phyloP scores from a whole-genome alignment of 352 stramenopile genomes.

The Pythium insidiosum region DNA sequence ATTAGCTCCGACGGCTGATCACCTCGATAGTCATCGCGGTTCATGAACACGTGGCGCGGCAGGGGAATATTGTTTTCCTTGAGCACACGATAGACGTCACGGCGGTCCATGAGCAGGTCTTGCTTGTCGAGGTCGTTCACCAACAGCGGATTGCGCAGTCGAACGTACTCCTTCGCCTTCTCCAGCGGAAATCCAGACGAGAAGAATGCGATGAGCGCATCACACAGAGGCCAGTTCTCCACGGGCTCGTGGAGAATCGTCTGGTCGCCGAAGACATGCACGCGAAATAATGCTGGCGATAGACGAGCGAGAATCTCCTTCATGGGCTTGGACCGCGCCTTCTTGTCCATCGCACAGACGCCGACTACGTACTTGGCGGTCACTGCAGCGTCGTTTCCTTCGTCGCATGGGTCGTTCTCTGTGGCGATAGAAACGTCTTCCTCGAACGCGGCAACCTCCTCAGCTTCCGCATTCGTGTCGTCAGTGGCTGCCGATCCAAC shows the following conservation, averaged over 20 bases:
- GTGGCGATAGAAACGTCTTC: too few species aligned
- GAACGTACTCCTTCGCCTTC: constrained; percentile 96
- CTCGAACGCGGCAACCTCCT: not conserved
- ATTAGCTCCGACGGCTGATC: constrained; percentile 24
- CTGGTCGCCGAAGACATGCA: constrained; percentile 97
- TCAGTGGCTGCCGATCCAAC: too few species aligned
- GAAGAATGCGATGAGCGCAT: constrained; percentile 99
- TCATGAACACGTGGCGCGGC: constrained; percentile 93
- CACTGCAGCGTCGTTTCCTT: not conserved
- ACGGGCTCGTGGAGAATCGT: constrained; percentile 93
- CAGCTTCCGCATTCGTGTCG: not conserved
- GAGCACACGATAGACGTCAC: constrained; percentile 93
- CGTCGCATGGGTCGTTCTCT: not conserved
- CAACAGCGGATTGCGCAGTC: constrained; percentile 90
- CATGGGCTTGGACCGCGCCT: constrained; percentile 94
- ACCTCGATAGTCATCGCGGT: constrained; percentile 86
- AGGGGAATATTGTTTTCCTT: constrained; percentile 91
- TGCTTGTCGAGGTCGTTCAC: constrained; percentile 98
- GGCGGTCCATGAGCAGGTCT: constrained; percentile 91
- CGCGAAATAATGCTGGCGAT: constrained; percentile 85
- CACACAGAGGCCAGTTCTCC: constrained; percentile 90
- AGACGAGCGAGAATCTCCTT: constrained; percentile 92
- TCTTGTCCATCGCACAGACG: constrained; percentile 99
- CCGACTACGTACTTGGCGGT: constrained; percentile 73
- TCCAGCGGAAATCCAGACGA: constrained; percentile 96